A percentile compares a stretch with the other conserved stretches of the same genome.
phyloP scores from a whole-genome alignment of 2,329 filamentous ascomycete genomes.

The Ceratocystis lukuohia region DNA sequence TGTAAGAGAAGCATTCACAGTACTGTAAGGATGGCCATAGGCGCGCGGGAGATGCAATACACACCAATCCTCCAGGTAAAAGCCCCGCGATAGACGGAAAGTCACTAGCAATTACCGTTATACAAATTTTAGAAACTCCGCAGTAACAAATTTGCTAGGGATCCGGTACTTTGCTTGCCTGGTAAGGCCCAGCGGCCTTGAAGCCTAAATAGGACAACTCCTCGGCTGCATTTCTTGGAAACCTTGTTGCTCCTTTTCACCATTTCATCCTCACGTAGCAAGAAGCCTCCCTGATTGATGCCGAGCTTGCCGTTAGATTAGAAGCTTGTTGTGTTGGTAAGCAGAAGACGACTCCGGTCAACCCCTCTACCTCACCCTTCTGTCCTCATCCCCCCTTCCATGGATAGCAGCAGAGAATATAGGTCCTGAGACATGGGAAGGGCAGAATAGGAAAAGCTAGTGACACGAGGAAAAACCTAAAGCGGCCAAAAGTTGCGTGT shows the following conservation, averaged over 20 bases:
- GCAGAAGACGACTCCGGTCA: background rate
- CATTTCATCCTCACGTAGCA: too few species aligned
- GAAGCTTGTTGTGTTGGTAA: background rate
- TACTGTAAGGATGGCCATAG: background rate
- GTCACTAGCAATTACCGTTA: too few species aligned
- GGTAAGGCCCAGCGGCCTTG: background rate
- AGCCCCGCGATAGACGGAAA: too few species aligned
- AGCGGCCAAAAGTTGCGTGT: background rate
- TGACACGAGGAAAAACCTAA: background rate
- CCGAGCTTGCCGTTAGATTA: background rate
- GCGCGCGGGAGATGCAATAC: background rate
- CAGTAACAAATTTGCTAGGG: background rate
- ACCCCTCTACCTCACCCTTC: background rate
- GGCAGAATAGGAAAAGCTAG: background rate
- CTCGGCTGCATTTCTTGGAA: background rate
- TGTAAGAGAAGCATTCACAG: too few species aligned
- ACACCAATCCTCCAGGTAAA: too few species aligned
- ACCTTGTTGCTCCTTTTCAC: background rate
- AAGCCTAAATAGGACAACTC: background rate
- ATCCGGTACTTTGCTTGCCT: background rate
- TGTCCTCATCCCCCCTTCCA: background rate
- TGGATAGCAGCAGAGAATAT: background rate
- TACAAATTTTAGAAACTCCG: background rate
- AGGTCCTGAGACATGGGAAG: too few species aligned
- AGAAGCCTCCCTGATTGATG: background rate